phyloP scores from a whole-genome alignment of 768 basidiomycete genomes.

The Porpolomopsis calyptriformis region DNA sequence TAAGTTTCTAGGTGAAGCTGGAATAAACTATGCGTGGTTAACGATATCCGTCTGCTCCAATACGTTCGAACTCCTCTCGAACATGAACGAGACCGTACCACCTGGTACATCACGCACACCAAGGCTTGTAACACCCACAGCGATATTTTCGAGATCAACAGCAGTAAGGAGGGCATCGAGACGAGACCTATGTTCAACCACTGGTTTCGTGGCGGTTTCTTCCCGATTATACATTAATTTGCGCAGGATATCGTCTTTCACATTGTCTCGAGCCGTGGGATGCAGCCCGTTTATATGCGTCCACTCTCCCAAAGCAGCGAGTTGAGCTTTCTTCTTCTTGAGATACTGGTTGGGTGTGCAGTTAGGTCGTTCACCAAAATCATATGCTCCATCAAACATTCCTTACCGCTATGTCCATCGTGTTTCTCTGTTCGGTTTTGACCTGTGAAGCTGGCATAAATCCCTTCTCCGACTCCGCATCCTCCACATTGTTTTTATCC shows the following conservation, averaged over 20 bases:
- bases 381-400: not conserved
- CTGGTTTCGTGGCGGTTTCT: constrained; percentile 4
- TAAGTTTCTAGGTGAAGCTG: not conserved
- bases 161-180: constrained; percentile 24
- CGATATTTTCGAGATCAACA: constrained; percentile 40
- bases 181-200: constrained; percentile 9
- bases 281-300: constrained; percentile 70
- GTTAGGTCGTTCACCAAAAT: constrained; percentile 7
- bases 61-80: constrained; percentile 43
- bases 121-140: constrained; percentile 22
- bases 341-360: constrained; percentile 43
- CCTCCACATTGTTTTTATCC: constrained; percentile 16
- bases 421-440: constrained; percentile 31
- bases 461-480: constrained; percentile 28
- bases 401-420: constrained; percentile 41
- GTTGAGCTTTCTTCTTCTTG: constrained; percentile 54
- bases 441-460: constrained; percentile 63
- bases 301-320: constrained; percentile 74
- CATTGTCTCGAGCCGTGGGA: constrained; percentile 30
- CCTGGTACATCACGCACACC: constrained; percentile 38
- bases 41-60: constrained; percentile 6
- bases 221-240: constrained; percentile 26
- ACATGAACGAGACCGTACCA: constrained; percentile 67
- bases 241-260: constrained; percentile 60
- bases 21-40: not conserved